Evolutionary conservation across 2,329 filamentous ascomycete species (phyloP).

Genomic region (Claviceps fusiformis): DNA sequence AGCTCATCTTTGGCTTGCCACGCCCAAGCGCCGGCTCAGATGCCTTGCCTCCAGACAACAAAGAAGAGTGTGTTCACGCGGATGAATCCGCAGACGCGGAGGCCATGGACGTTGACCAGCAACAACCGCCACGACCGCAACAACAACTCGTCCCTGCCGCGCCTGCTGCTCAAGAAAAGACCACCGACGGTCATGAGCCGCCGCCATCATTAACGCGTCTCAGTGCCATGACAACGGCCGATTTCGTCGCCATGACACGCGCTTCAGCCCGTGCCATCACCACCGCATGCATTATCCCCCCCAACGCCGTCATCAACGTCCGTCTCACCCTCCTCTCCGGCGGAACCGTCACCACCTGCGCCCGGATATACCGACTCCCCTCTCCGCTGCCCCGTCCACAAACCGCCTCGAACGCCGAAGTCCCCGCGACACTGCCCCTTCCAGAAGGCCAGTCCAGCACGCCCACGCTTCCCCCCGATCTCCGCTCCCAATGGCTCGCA

Average conservation of each 20-base stretch:
- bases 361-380: conserved; percentile 77
- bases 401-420: conserved; percentile 25
- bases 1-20: conserved; percentile 40
- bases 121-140: background rate
- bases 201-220: conserved; percentile 9
- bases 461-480: conserved; percentile 28
- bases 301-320: conserved; percentile 41
- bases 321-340: conserved; percentile 53
- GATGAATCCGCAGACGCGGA: conserved; percentile 7
- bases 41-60: background rate
- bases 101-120: conserved; percentile 20
- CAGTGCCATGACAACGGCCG: conserved; percentile 13
- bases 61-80: conserved; percentile 3
- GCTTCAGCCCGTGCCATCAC: conserved; percentile 3
- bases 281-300: conserved; percentile 12
- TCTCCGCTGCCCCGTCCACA: conserved; percentile 12
- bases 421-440: conserved; percentile 30
- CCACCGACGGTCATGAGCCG: background rate
- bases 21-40: background rate
- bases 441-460: conserved; percentile 2
- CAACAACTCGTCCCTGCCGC: background rate
- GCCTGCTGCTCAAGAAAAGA: background rate
- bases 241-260: conserved; percentile 18
- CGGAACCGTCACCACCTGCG: conserved; percentile 57
- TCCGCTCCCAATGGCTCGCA: conserved; percentile 61